These are phyloP conservation scores for Lodderomyces parapsilosis DNA, from an alignment of 1,139 yeast species.

Conservation along the genomic window DNA sequence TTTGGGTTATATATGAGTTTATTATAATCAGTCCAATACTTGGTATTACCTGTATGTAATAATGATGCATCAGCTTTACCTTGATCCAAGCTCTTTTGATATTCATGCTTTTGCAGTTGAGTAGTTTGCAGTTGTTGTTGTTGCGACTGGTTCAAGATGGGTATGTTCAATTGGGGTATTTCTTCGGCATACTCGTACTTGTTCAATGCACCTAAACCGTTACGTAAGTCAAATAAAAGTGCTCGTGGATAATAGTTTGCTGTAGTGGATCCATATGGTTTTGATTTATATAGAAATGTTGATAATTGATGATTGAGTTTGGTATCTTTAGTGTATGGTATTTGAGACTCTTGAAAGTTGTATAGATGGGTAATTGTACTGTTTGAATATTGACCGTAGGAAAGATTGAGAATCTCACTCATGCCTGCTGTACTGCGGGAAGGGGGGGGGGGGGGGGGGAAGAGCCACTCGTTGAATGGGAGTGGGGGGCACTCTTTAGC, in stretches of 20 bases:
- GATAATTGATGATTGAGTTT: conserved; percentile 28
- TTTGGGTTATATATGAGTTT: conserved; percentile 66
- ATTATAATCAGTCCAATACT: conserved; percentile 82
- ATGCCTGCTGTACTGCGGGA: conserved; percentile 1
- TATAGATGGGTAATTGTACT: conserved; percentile 76
- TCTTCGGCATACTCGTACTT: conserved; percentile 48
- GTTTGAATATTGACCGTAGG: conserved; percentile 71
- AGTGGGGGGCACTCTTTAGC: no score
- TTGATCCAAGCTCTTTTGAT: conserved; percentile 66
- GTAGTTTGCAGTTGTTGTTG: neutral
- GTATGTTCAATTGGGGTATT: conserved; percentile 10
- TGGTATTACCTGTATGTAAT: conserved; percentile 43
- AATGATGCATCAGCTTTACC: conserved; percentile 27
- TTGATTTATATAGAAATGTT: conserved; percentile 30
- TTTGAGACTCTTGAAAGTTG: conserved; percentile 71
- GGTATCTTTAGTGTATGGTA: conserved; percentile 45
- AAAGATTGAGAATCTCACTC: conserved; percentile 62
- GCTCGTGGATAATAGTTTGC: conserved; percentile 75
- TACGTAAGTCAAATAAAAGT: conserved; percentile 69
- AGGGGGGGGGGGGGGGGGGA: no score
- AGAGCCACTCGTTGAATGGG: no score
- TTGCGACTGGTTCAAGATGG: conserved; percentile 5
- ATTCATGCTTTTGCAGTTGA: conserved; percentile 44
- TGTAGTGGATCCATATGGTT: conserved; percentile 38
- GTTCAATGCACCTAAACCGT: conserved; percentile 64